phyloP scores from a whole-genome alignment of 768 basidiomycete genomes.

The Kwoniella dendrophila region DNA sequence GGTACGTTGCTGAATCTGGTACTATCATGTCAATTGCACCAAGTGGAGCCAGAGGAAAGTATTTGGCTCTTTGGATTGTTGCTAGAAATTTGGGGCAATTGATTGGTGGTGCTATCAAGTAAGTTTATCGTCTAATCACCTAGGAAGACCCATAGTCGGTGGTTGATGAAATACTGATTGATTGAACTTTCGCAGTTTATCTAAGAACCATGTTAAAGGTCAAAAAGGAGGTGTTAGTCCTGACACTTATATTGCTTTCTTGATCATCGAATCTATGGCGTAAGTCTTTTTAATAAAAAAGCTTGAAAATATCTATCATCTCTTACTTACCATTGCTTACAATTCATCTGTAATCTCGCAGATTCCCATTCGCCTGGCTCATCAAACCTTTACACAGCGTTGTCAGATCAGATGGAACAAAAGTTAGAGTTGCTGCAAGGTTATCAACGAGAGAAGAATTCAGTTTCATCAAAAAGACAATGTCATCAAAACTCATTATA shows the following conservation, averaged over 20 bases:
- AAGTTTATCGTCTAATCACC: no score
- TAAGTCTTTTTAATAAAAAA: background rate
- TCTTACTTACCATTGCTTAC: background rate
- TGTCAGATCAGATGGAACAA: slow-evolving; percentile 29
- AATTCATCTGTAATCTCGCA: background rate
- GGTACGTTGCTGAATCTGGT: slow-evolving; percentile 33
- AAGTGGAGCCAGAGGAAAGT: slow-evolving; percentile 29
- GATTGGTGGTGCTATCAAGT: slow-evolving; percentile 34
- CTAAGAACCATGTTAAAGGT: slow-evolving; percentile 20
- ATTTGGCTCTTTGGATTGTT: slow-evolving; percentile 34
- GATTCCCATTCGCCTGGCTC: slow-evolving; percentile 24
- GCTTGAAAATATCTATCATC: background rate
- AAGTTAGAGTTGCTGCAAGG: slow-evolving; percentile 21
- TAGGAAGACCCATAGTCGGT: no score
- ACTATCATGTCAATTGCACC: slow-evolving; percentile 33
- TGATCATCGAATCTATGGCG: slow-evolving; percentile 23
- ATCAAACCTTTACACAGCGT: slow-evolving; percentile 26
- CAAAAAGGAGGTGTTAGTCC: slow-evolving; percentile 18
- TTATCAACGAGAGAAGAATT: slow-evolving; percentile 30
- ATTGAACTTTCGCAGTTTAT: no score
- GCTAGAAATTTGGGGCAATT: slow-evolving; percentile 27
- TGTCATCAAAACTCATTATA: slow-evolving; percentile 23
- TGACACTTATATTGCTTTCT: slow-evolving; percentile 23
- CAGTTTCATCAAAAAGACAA: slow-evolving; percentile 16
- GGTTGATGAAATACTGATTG: no score